These are phyloP conservation scores for Lyophyllum shimeji DNA, from an alignment of 768 basidiomycete genomes.

Conservation along the genomic window DNA sequence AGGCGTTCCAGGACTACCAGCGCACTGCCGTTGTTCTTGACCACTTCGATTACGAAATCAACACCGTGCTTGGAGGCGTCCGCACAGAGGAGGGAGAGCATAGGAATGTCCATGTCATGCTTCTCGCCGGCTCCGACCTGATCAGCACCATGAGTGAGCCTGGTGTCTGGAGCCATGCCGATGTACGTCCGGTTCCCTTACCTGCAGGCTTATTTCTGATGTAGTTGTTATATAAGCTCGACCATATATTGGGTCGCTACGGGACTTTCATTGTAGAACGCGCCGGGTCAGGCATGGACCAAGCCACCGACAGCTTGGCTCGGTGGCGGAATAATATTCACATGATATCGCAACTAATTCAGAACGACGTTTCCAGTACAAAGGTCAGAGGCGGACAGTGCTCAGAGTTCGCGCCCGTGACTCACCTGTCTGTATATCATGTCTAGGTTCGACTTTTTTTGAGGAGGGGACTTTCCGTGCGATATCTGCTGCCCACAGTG, in stretches of 20 bases:
- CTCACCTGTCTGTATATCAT: not conserved
- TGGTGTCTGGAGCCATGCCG: slow-evolving; percentile 93
- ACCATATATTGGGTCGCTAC: slow-evolving; percentile 94
- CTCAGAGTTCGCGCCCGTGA: not conserved
- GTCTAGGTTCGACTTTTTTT: slow-evolving; percentile 66
- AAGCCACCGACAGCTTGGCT: slow-evolving; percentile 72
- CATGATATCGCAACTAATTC: slow-evolving; percentile 90
- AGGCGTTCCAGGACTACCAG: slow-evolving; percentile 92
- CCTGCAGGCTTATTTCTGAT: not conserved
- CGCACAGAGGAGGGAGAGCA: slow-evolving; percentile 71
- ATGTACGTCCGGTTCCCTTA: slow-evolving; percentile 55
- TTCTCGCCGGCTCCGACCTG: slow-evolving; percentile 96
- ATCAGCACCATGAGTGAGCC: slow-evolving; percentile 99
- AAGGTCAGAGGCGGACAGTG: slow-evolving; percentile 50
- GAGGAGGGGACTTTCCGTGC: slow-evolving; percentile 75
- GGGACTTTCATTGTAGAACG: slow-evolving; percentile 95
- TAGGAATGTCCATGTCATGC: slow-evolving; percentile 80
- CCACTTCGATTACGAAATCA: slow-evolving; percentile 95
- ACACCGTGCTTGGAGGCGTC: slow-evolving; percentile 80
- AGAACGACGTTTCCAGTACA: slow-evolving; percentile 96
- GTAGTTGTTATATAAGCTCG: slow-evolving; percentile 54
- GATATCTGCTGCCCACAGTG: slow-evolving; percentile 86
- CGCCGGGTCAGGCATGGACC: slow-evolving; percentile 89
- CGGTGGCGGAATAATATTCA: slow-evolving; percentile 84
- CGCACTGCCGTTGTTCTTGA: slow-evolving; percentile 97